Percentiles rank a stretch among this genome's conserved stretches.
Evolutionary conservation across 2,329 filamentous ascomycete genomes (phyloP).

Genomic region (Plectosphaerella plurivora): DNA sequence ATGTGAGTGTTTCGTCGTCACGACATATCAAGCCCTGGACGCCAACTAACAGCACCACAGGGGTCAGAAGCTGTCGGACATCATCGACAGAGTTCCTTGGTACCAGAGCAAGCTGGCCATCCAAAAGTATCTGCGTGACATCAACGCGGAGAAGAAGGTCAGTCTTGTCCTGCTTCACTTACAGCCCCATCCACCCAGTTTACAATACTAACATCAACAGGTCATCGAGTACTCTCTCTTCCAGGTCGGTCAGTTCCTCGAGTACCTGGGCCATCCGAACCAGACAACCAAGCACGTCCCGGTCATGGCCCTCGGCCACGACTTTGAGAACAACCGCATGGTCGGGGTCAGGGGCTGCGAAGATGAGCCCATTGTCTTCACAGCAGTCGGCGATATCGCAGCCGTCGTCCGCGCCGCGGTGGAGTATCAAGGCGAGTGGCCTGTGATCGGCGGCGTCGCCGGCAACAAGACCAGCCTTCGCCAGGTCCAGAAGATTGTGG

Average conservation of each 20-base stretch:
- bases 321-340: slow-evolving; percentile 32
- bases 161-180: background rate
- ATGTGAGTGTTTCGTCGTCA: slow-evolving; percentile 22
- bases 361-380: slow-evolving; percentile 23
- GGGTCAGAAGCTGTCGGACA: background rate
- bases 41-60: background rate
- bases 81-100: slow-evolving; percentile 14
- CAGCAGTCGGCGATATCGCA: slow-evolving; percentile 28
- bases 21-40: background rate
- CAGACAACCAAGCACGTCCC: slow-evolving; percentile 31
- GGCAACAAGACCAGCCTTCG: slow-evolving; percentile 23
- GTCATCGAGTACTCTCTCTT: slow-evolving; percentile 45
- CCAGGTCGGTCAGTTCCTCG: slow-evolving; percentile 41
- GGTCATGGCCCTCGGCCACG: slow-evolving; percentile 21
- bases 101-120: slow-evolving; percentile 36
- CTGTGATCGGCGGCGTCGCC: slow-evolving; percentile 29
- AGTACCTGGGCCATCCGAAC: slow-evolving; percentile 42
- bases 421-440: slow-evolving; percentile 35
- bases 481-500: slow-evolving; percentile 25
- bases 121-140: slow-evolving; percentile 30
- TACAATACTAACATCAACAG: slow-evolving; percentile 13
- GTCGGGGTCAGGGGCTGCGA: slow-evolving; percentile 33
- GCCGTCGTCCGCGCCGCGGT: slow-evolving; percentile 28
- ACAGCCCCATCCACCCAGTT: too few species aligned
- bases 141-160: slow-evolving; percentile 34